Base-by-base conservation (phyloP, 2,329 filamentous ascomycete genomes). In the Fusarium piperis region DNA sequence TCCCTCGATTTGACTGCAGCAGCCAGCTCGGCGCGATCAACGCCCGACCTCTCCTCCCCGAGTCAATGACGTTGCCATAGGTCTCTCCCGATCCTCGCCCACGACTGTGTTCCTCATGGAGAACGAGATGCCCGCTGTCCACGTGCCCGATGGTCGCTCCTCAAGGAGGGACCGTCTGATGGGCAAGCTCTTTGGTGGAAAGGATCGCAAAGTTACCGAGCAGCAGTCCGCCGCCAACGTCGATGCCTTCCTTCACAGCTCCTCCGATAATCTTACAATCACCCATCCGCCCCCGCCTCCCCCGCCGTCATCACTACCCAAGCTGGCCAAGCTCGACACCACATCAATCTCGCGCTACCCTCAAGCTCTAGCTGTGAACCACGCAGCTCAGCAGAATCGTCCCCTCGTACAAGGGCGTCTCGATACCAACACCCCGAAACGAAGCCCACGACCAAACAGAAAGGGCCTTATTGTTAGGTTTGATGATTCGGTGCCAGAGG, bases 381-480 rank as follows among this genome's bases (percentile, higher is more conserved):
- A 81, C 67, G 76, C 82, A 72, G 78, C 77, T 13, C 84, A 85
- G 65, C 83, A 85, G 73, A 85, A 84, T 67, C 79, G 86, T 28
- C 79, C 83, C 35, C 75, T 85, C 16, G 81, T 78, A 20, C 77
- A 75, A 52, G 77, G 78, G 16, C 83, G 83, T 20, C 75, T 81
- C 52, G 85, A 83, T 44, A 78, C 83, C 20, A 81, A 80, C 69
- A 85, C 85, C 46, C 82, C 85, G 15, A 81, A 78, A 57, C 80
- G 79, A 74, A 86, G 83, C 70, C 83, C 85, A 30, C 83, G 82
- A 23, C 82, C 82, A 26, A 84, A 82, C 57, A 89, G 87, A 77
- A 93, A 93, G 80, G 92, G 92, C 11, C 84, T 96, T 68, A 84
- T 84, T 6, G 95, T 98, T 36, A 89, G 86, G 62, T 98, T 98